Percentiles rank a stretch among this genome's conserved stretches.
Conservation (phyloP, 2,329 filamentous ascomycete species). For the Aspergillus terreus region DNA sequence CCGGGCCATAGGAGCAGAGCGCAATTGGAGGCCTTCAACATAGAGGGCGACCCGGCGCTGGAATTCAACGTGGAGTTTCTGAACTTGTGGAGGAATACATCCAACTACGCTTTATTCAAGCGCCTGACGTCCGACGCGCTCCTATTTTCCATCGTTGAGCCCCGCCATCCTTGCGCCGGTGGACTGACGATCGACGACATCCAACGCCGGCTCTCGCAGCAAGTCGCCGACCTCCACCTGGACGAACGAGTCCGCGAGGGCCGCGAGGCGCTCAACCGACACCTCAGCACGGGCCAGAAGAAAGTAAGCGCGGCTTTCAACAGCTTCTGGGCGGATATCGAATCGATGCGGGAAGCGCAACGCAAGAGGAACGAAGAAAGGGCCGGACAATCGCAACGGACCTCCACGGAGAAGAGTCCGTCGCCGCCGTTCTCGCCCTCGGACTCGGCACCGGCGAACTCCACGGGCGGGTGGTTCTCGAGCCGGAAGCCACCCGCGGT, state of each 20-base stretch:
- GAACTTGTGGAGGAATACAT: slow-evolving; percentile 79
- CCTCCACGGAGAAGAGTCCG: slow-evolving; percentile 25
- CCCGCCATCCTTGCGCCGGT: slow-evolving; percentile 87
- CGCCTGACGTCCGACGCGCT: slow-evolving; percentile 70
- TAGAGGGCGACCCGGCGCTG: slow-evolving; percentile 76
- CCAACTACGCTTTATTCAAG: slow-evolving; percentile 90
- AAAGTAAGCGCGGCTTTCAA: slow-evolving; percentile 85
- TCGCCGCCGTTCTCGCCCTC: slow-evolving; percentile 25
- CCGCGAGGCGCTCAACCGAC: slow-evolving; percentile 79
- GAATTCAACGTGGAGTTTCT: slow-evolving; percentile 87
- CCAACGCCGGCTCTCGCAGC: slow-evolving; percentile 81
- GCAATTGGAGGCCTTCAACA: slow-evolving; percentile 55
- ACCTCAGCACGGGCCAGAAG: slow-evolving; percentile 80
- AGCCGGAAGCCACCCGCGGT: slow-evolving; percentile 34
- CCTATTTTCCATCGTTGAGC: slow-evolving; percentile 91
- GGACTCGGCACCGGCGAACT: slow-evolving; percentile 19
- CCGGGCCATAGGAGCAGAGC: slow-evolving; percentile 36
- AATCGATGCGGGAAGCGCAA: slow-evolving; percentile 72
- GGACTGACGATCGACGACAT: slow-evolving; percentile 92
- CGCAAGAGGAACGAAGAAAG: slow-evolving; percentile 48
- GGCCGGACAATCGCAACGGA: slow-evolving; percentile 24
- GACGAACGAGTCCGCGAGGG: slow-evolving; percentile 85
- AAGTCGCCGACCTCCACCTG: slow-evolving; percentile 88
- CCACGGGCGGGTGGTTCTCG: slow-evolving; percentile 25
- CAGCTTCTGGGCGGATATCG: slow-evolving; percentile 86